Conservation (phyloP, 208 protist genomes). For the Crithidia expoeki region DNA sequence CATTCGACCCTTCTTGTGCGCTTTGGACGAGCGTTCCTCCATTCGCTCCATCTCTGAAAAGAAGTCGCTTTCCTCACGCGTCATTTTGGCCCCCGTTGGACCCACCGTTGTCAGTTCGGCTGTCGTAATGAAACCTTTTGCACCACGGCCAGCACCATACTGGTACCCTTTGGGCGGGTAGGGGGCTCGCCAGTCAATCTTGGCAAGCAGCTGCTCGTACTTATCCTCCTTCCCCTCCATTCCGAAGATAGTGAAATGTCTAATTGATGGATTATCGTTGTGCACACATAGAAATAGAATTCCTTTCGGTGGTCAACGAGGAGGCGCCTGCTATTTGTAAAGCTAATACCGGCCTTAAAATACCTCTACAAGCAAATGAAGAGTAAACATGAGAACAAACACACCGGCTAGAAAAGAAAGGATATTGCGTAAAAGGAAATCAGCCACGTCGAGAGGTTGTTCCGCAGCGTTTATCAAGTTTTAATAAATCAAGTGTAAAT, state of each 20-base stretch:
- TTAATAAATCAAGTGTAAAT: too few relatives aligned
- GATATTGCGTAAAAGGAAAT: too few relatives aligned
- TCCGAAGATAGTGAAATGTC: not conserved
- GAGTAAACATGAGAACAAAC: too few relatives aligned
- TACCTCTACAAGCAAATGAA: too few relatives aligned
- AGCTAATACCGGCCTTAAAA: too few relatives aligned
- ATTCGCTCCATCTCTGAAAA: slow-evolving; percentile 57
- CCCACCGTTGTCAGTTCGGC: slow-evolving; percentile 63
- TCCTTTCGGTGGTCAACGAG: too few relatives aligned
- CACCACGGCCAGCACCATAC: slow-evolving; percentile 79
- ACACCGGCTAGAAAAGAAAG: too few relatives aligned
- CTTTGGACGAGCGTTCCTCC: slow-evolving; percentile 33
- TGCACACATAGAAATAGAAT: too few relatives aligned
- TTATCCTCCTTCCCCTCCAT: slow-evolving; percentile 47
- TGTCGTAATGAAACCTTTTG: slow-evolving; percentile 74
- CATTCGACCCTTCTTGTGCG: slow-evolving; percentile 12
- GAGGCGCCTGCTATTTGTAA: too few relatives aligned
- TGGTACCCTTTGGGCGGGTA: slow-evolving; percentile 77
- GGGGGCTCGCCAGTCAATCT: slow-evolving; percentile 76
- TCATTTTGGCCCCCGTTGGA: slow-evolving; percentile 30
- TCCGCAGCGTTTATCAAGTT: too few relatives aligned
- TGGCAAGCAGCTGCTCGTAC: slow-evolving; percentile 76
- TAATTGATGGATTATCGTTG: too few relatives aligned
- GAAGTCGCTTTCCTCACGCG: slow-evolving; percentile 54
- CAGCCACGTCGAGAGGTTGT: too few relatives aligned